These are phyloP conservation scores for Eurotiales sp. DNA, from an alignment of 2,329 filamentous ascomycete species.

Conservation along the genomic window DNA sequence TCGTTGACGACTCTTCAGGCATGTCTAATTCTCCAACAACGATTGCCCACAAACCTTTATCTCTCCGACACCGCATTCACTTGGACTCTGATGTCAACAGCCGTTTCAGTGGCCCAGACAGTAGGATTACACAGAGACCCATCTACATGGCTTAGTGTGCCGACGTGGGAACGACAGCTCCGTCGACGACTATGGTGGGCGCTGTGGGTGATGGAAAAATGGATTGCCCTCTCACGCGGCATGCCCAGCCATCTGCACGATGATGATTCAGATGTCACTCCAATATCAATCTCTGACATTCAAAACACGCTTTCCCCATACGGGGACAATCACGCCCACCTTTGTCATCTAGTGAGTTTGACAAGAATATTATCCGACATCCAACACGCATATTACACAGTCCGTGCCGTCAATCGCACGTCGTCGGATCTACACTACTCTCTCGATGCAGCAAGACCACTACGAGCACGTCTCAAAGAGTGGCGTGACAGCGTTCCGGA, in stretches of 20 bases:
- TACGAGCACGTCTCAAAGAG: conserved; percentile 2
- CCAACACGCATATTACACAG: conserved; percentile 1
- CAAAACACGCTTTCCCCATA: not conserved
- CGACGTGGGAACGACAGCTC: conserved; percentile 2
- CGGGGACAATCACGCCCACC: not conserved
- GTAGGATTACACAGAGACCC: conserved; percentile 5
- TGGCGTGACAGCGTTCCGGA: conserved; percentile 1
- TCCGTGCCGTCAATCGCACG: not conserved
- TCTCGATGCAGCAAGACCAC: not conserved
- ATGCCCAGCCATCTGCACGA: conserved; percentile 6
- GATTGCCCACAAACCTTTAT: conserved; percentile 4
- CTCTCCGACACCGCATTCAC: conserved; percentile 5
- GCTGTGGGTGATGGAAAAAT: conserved; percentile 6
- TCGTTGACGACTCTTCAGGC: conserved; percentile 1
- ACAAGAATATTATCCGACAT: not conserved
- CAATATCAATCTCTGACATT: not conserved
- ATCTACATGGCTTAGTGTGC: not conserved
- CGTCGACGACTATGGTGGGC: conserved; percentile 7
- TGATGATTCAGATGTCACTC: conserved; percentile 1
- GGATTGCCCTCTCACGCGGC: conserved; percentile 1
- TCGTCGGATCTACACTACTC: conserved; percentile 1
- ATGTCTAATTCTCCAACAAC: conserved; percentile 6
- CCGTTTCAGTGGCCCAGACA: conserved; percentile 3
- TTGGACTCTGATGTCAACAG: conserved; percentile 3
- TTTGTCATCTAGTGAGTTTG: not conserved